These are phyloP conservation scores for Xylogone sp. DNA, from an alignment of 2,329 filamentous ascomycete species.

Conservation along the genomic window DNA sequence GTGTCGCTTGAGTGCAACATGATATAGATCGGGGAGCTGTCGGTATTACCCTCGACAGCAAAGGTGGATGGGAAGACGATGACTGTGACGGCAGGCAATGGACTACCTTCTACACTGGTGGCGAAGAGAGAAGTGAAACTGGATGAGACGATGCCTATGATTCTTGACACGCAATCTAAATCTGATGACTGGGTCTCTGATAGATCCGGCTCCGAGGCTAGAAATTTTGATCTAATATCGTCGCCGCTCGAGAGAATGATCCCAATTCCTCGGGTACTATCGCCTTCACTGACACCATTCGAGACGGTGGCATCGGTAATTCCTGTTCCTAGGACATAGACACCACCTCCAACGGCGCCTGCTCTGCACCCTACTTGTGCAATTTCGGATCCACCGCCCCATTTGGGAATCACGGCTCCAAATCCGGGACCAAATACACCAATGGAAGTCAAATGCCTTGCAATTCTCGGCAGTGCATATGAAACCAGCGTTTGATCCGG, in stretches of 20 bases:
- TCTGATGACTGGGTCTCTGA: slow-evolving; percentile 8
- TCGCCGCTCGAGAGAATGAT: slow-evolving; percentile 55
- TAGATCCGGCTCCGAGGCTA: slow-evolving; percentile 40
- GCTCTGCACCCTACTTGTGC: slow-evolving; percentile 89
- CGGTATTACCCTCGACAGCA: slow-evolving; percentile 26
- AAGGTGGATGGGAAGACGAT: slow-evolving; percentile 56
- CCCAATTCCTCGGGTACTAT: slow-evolving; percentile 30
- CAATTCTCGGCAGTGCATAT: slow-evolving; percentile 69
- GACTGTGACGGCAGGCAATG: slow-evolving; percentile 69
- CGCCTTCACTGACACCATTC: slow-evolving; percentile 15
- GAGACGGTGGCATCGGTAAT: slow-evolving; percentile 38
- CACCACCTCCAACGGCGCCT: slow-evolving; percentile 82
- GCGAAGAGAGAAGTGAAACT: slow-evolving; percentile 66
- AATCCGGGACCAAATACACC: slow-evolving; percentile 87
- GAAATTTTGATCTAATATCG: slow-evolving; percentile 48
- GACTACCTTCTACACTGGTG: slow-evolving; percentile 67
- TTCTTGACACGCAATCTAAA: slow-evolving; percentile 45
- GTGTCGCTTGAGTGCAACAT: slow-evolving; percentile 84
- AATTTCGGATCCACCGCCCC: slow-evolving; percentile 85
- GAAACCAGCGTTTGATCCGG: slow-evolving; percentile 50
- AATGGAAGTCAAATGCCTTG: slow-evolving; percentile 79
- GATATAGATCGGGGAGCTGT: slow-evolving; percentile 49
- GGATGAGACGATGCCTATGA: slow-evolving; percentile 67
- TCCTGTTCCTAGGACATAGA: slow-evolving; percentile 80
- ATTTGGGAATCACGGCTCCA: slow-evolving; percentile 86